phyloP scores from a whole-genome alignment of 2,329 filamentous ascomycete genomes.

The Hymenoscyphus infarciens region DNA sequence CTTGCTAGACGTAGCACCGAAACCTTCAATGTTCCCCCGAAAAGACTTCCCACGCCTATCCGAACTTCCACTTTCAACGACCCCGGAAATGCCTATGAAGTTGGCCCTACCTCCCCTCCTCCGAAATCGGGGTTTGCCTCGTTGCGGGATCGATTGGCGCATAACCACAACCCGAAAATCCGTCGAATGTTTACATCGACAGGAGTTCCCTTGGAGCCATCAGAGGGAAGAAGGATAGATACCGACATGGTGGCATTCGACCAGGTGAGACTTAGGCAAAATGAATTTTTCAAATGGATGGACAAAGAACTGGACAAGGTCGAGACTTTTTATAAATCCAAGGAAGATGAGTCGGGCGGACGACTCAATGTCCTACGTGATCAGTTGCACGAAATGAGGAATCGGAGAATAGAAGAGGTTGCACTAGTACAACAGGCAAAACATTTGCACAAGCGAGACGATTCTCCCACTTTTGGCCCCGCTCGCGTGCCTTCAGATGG shows the following conservation, averaged over 20 bases:
- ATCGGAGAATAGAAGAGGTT: constrained; percentile 73
- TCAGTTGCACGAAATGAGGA: constrained; percentile 90
- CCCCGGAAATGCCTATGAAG: constrained; percentile 40
- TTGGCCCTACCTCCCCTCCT: constrained; percentile 36
- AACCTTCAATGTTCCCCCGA: constrained; percentile 3
- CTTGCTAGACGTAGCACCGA: constrained; percentile 6
- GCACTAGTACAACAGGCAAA: constrained; percentile 27
- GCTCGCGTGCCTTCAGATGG: constrained; percentile 17
- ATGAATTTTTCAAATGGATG: constrained; percentile 84
- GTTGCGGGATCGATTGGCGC: constrained; percentile 21
- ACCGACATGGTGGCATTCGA: constrained; percentile 54
- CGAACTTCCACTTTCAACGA: constrained; percentile 16
- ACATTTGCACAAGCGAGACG: constrained; percentile 23
- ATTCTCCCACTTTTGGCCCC: constrained; percentile 16
- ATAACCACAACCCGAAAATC: constrained; percentile 23
- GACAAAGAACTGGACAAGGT: constrained; percentile 87
- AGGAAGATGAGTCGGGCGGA: constrained; percentile 79
- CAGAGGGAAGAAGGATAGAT: constrained; percentile 41
- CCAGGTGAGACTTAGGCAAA: constrained; percentile 68
- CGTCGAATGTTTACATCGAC: constrained; percentile 29
- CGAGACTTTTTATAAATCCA: constrained; percentile 81
- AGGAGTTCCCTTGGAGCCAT: constrained; percentile 36
- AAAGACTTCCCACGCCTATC: constrained; percentile 7
- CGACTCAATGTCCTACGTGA: constrained; percentile 69
- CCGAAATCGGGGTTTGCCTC: constrained; percentile 27